These are phyloP conservation scores for Jamesozyma jinghongensis DNA, from an alignment of 805 yeast genomes.

Conservation along the genomic window DNA sequence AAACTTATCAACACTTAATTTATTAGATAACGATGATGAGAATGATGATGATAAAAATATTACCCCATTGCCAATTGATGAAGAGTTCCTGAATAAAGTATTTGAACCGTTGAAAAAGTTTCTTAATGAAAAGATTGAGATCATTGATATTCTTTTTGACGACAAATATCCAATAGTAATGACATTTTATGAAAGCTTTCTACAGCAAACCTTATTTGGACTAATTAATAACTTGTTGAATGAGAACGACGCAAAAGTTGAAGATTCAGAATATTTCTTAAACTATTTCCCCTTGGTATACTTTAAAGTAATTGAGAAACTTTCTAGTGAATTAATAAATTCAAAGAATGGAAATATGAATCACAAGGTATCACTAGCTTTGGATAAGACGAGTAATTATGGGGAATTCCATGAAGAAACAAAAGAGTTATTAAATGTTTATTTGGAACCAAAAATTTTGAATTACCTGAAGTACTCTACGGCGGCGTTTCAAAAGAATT, in stretches of 20 bases:
- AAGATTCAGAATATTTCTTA: slow-evolving; percentile 11
- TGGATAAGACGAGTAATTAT: not conserved
- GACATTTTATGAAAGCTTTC: slow-evolving; percentile 31
- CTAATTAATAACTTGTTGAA: slow-evolving; percentile 21
- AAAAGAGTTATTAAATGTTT: slow-evolving; percentile 31
- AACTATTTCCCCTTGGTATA: slow-evolving; percentile 30
- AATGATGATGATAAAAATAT: not conserved
- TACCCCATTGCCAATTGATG: slow-evolving; percentile 2
- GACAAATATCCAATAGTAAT: slow-evolving; percentile 34
- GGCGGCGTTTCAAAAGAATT: slow-evolving; percentile 22
- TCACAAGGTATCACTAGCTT: not conserved
- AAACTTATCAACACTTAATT: too few species aligned
- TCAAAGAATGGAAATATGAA: slow-evolving; percentile 29
- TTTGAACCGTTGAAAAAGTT: slow-evolving; percentile 21
- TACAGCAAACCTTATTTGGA: slow-evolving; percentile 31
- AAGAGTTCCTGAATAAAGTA: slow-evolving; percentile 17
- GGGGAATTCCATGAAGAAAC: slow-evolving; percentile 20
- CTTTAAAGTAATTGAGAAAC: slow-evolving; percentile 16
- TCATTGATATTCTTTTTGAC: slow-evolving; percentile 33
- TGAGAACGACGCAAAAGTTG: slow-evolving; percentile 6
- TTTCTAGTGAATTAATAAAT: slow-evolving; percentile 31
- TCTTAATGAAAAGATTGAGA: slow-evolving; percentile 30
- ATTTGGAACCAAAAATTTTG: slow-evolving; percentile 30
- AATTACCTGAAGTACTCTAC: slow-evolving; percentile 29
- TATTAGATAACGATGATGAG: not conserved